Evolutionary conservation across 2,329 filamentous ascomycete genomes (phyloP).

Genomic region (Penicillium sp.): DNA sequence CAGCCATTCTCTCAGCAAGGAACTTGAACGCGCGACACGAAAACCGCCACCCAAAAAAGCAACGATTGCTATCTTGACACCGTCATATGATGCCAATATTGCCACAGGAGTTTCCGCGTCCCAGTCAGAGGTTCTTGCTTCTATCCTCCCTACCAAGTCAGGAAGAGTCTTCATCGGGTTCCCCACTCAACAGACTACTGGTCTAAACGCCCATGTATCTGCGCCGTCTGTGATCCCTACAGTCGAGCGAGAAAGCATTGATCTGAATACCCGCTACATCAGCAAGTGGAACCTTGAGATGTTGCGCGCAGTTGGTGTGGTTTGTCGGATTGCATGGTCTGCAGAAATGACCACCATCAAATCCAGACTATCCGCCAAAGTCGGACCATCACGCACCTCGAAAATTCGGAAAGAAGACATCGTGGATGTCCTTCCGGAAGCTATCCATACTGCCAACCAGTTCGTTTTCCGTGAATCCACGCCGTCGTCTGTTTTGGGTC

Average conservation of each 20-base stretch:
- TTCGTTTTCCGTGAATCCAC: conserved; percentile 90
- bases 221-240: conserved; percentile 96
- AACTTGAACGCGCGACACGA: conserved; percentile 93
- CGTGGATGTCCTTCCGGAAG: conserved; percentile 68
- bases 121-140: conserved; percentile 73
- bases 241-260: conserved; percentile 93
- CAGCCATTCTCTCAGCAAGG: conserved; percentile 68
- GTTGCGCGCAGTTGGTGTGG: conserved; percentile 83
- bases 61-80: conserved; percentile 81
- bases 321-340: conserved; percentile 81
- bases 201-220: conserved; percentile 88
- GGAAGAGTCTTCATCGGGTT: conserved; percentile 97
- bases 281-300: conserved; percentile 95
- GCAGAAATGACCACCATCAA: conserved; percentile 81
- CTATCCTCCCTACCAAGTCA: conserved; percentile 83
- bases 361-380: conserved; percentile 51
- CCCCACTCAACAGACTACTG: conserved; percentile 94
- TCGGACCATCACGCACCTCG: conserved; percentile 36
- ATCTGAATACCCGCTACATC: conserved; percentile 92
- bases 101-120: conserved; percentile 58
- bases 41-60: conserved; percentile 91
- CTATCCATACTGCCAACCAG: conserved; percentile 78
- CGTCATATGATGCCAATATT: conserved; percentile 79
- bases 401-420: conserved; percentile 65
- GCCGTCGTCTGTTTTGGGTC: conserved; percentile 76